Base-by-base conservation (phyloP, 306 rosid genomes). In the Astragalus glycyphyllos region DNA sequence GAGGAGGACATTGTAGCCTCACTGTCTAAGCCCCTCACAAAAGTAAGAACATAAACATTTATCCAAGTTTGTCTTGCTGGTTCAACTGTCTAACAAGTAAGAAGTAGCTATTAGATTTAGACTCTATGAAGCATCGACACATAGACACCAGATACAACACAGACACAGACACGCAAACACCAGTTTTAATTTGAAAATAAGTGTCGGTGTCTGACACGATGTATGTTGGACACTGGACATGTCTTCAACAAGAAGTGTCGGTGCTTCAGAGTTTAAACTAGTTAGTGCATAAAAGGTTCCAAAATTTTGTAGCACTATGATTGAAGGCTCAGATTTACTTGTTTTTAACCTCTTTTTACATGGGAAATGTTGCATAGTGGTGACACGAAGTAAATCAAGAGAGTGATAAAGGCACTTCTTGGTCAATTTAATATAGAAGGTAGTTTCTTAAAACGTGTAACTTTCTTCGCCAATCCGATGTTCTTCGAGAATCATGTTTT, bases 1-100 rank as follows among this genome's bases (percentile, higher is more conserved):
- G 99, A 95, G 79, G 99, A 95, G 79, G 97, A 91, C 61, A 86
- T 95, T 76, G 65, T 71, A 61, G 74, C 87, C n/a, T 55, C 72
- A 11, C 80, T 91, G 72, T 47, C 89, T 71, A 61, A 55, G 31
- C 87, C 96, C n/a, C 80, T 86, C 66, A 78, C 77, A 80, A 87
- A 91, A 92, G 99, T 95, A 86, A 62, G 54, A 48, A 32, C 44
- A 57, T 68, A 68, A 83, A 8, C 54, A 17, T 56, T 58, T 37
- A 31, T 35, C 29, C 11, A 6, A 17, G 57, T 61, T 35, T 48
- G 35, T 31, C 58, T 58, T 23, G 32, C 9, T 26, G 31, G 69
- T 7, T 11, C 14, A 31, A 17, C 20, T 44, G 32, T 62, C 11
- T 31, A 20, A 65, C 49, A 16, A 8, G 42, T 23, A 38, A 51